Conservation (phyloP, 257 asterid species). For the Ophiorrhiza pumila region DNA sequence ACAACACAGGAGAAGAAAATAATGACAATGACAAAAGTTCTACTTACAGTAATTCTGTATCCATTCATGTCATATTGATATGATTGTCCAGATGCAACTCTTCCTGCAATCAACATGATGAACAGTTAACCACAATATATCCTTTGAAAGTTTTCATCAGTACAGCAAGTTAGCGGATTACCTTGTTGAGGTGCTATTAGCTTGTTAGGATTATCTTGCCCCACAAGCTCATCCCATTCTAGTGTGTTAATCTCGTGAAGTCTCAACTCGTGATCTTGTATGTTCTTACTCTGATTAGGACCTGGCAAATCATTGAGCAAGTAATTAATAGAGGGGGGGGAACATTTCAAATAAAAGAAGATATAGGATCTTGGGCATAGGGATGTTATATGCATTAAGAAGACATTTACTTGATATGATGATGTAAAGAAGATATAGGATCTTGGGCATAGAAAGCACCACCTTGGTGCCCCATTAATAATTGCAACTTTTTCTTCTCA, state of each 20-base stretch:
- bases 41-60: conserved; percentile 49
- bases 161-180: conserved; percentile 18
- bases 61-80: conserved; percentile 44
- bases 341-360: not conserved
- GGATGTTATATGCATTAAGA: no score
- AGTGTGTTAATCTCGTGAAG: conserved; percentile 89
- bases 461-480: not conserved
- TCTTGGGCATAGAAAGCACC: not conserved
- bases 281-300: conserved; percentile 34
- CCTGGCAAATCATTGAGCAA: conserved; percentile 45
- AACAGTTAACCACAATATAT: conserved; percentile 12
- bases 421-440: not conserved
- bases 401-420: not conserved
- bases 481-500: not conserved
- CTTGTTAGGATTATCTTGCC: conserved; percentile 53
- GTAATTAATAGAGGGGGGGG: conserved; percentile 15
- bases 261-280: conserved; percentile 61
- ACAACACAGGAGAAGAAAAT: not conserved
- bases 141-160: conserved; percentile 6
- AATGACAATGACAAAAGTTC: not conserved
- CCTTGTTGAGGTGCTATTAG: conserved; percentile 55
- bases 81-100: conserved; percentile 37
- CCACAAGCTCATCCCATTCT: conserved; percentile 97
- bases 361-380: no score
- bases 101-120: conserved; percentile 42